These are phyloP conservation scores for Fusarium avenaceum DNA, from an alignment of 2,329 filamentous ascomycete species.

Conservation along the genomic window DNA sequence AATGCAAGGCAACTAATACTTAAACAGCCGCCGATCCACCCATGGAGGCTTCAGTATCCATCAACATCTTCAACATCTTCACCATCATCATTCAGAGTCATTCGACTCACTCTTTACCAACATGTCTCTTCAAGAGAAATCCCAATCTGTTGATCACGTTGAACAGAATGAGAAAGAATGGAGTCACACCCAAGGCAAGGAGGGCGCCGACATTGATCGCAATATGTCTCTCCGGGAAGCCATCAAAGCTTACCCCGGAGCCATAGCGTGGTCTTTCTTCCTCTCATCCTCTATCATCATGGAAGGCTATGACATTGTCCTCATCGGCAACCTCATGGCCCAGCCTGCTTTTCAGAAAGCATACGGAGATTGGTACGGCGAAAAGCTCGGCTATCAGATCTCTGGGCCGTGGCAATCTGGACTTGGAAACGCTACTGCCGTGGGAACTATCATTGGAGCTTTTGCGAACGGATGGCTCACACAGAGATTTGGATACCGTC, in stretches of 20 bases:
- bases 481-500: conserved; percentile 51
- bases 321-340: conserved; percentile 44
- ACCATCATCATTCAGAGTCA: background rate
- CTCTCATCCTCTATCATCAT: conserved; percentile 46
- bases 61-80: too few relatives aligned
- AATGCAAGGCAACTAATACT: background rate
- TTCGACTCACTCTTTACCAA: too few relatives aligned
- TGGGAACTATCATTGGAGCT: conserved; percentile 44
- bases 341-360: conserved; percentile 42
- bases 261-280: conserved; percentile 43
- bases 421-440: conserved; percentile 13
- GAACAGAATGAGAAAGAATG: conserved; percentile 23
- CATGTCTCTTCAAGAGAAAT: too few relatives aligned
- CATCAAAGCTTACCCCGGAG: conserved; percentile 19
- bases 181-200: conserved; percentile 30
- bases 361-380: conserved; percentile 43
- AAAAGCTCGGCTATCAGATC: conserved; percentile 40
- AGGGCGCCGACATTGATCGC: conserved; percentile 31
- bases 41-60: background rate
- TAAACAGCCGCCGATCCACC: background rate
- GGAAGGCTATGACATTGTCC: conserved; percentile 44
- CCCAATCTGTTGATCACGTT: too few relatives aligned
- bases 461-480: conserved; percentile 45
- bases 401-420: conserved; percentile 32
- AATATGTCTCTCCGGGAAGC: conserved; percentile 31